A percentile compares a stretch with the other conserved stretches of the same genome.
These are phyloP conservation scores for Pyrenophora graminea DNA, from an alignment of 2,329 filamentous ascomycete genomes.

Conservation along the genomic window DNA sequence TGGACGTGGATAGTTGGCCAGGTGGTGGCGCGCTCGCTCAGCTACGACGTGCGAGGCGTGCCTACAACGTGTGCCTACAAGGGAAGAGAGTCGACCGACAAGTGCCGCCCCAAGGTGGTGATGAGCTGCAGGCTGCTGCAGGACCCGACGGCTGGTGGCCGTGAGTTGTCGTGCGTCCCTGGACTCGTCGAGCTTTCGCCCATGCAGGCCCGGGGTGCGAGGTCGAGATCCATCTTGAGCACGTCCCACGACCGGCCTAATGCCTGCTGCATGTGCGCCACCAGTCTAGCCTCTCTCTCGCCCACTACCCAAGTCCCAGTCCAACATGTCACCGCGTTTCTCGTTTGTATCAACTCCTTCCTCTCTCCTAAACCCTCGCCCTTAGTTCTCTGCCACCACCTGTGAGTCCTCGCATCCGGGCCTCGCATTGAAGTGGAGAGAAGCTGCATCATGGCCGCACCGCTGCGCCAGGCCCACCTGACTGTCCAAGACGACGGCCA, in stretches of 20 bases:
- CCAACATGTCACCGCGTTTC: conserved; percentile 20
- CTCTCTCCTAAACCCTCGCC: conserved; percentile 2
- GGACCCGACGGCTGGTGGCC: conserved; percentile 1
- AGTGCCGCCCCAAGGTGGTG: neutral
- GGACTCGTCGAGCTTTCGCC: neutral
- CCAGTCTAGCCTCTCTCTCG: conserved; percentile 12
- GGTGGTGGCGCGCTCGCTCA: too few species aligned
- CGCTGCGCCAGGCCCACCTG: conserved; percentile 15
- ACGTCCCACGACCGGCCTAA: conserved; percentile 3
- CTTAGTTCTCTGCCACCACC: conserved; percentile 10
- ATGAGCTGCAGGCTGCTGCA: conserved; percentile 7
- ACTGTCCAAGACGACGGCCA: conserved; percentile 15
- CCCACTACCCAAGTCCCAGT: conserved; percentile 6
- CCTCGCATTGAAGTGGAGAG: conserved; percentile 17
- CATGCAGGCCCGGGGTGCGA: conserved; percentile 2
- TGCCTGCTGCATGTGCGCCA: conserved; percentile 15
- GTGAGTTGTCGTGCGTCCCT: conserved; percentile 9
- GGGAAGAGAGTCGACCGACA: neutral
- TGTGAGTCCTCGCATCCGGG: conserved; percentile 15
- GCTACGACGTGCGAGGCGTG: too few species aligned
- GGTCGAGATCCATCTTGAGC: conserved; percentile 9
- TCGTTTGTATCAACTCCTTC: conserved; percentile 9
- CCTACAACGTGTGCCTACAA: too few species aligned
- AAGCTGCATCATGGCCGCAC: conserved; percentile 26
- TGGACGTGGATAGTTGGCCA: too few species aligned